Conservation (phyloP, 2,329 filamentous ascomycete genomes). For the Aspergillus arachidicola region DNA sequence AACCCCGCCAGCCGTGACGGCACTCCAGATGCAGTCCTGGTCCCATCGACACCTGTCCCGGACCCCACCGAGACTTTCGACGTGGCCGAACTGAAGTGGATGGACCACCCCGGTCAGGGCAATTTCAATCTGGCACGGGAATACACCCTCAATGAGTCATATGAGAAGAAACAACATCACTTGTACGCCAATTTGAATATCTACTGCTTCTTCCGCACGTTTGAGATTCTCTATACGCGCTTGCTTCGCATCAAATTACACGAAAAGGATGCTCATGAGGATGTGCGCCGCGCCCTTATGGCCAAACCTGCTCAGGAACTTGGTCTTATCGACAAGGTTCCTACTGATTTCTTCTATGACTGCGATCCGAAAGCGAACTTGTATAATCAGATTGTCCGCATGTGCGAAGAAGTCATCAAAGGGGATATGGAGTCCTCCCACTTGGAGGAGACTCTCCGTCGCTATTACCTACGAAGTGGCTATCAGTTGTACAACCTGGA, state of each 20-base stretch:
- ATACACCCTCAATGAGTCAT: conserved; percentile 76
- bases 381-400: conserved; percentile 80
- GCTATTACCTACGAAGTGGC: conserved; percentile 86
- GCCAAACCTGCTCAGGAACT: conserved; percentile 82
- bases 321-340: conserved; percentile 77
- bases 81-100: conserved; percentile 59
- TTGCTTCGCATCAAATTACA: conserved; percentile 81
- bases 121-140: conserved; percentile 63
- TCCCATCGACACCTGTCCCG: conserved; percentile 37
- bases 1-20: conserved; percentile 81
- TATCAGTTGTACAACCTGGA: conserved; percentile 95
- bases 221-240: conserved; percentile 86
- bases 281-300: conserved; percentile 72
- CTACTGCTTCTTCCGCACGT: conserved; percentile 92
- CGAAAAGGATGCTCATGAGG: conserved; percentile 70
- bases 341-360: conserved; percentile 72
- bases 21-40: conserved; percentile 71
- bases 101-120: conserved; percentile 58
- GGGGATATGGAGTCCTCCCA: conserved; percentile 79
- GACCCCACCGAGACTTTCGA: conserved; percentile 60
- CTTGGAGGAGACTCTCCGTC: conserved; percentile 86
- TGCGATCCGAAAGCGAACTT: conserved; percentile 68
- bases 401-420: conserved; percentile 84
- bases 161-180: conserved; percentile 78
- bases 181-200: conserved; percentile 90